A percentile compares a stretch with the other conserved stretches of the same genome.
phyloP scores from a whole-genome alignment of 495 filamentous ascomycete species.

The Xylaria castorea region DNA sequence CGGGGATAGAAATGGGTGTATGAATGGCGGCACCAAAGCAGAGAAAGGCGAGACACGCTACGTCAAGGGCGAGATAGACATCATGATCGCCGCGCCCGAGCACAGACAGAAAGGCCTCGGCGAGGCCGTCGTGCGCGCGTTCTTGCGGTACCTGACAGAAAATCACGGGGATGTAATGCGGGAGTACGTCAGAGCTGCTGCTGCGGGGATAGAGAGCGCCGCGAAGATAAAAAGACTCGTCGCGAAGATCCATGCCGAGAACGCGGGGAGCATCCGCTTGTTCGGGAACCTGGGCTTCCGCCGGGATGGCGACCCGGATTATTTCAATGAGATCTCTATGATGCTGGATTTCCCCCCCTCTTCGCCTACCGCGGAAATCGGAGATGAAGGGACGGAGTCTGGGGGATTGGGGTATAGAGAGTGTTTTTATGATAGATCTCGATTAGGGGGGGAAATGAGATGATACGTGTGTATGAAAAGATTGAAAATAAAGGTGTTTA shows the following conservation, averaged over 20 bases:
- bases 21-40: not conserved
- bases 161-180: slow-evolving; percentile 58
- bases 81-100: slow-evolving; percentile 77
- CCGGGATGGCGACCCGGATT: slow-evolving; percentile 53
- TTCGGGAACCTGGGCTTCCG: slow-evolving; percentile 55
- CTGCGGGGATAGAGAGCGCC: not conserved
- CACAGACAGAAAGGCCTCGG: slow-evolving; percentile 72
- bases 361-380: not conserved
- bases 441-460: not conserved
- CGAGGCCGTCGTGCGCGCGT: slow-evolving; percentile 66
- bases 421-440: slow-evolving; percentile 23
- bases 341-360: slow-evolving; percentile 37
- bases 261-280: slow-evolving; percentile 48
- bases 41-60: slow-evolving; percentile 15
- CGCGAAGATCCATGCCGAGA: slow-evolving; percentile 54
- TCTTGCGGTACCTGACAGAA: slow-evolving; percentile 67
- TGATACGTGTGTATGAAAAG: not conserved
- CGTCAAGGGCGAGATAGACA: slow-evolving; percentile 77
- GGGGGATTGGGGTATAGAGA: not conserved
- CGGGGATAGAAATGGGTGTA: not conserved
- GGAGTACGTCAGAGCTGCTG: slow-evolving; percentile 57
- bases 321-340: slow-evolving; percentile 58
- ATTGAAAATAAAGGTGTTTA: not conserved
- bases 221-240: slow-evolving; percentile 45
- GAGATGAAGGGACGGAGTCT: not conserved